Evolutionary conservation across 352 stramenopile species (phyloP).

Genomic region (Pseudoperonospora humuli): DNA sequence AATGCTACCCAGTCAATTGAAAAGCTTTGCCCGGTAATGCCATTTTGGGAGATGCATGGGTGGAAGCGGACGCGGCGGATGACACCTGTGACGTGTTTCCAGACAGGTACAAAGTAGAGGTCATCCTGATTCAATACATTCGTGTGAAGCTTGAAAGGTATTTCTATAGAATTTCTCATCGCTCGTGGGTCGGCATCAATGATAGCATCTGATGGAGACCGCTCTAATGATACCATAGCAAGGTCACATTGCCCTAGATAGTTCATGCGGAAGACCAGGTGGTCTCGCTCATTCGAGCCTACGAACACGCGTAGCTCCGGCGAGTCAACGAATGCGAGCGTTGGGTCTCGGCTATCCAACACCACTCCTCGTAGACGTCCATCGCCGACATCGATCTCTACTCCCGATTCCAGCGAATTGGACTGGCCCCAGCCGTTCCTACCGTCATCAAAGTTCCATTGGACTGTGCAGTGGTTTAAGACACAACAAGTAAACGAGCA

Average conservation of each 20-base stretch:
- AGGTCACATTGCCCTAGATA: slow-evolving; percentile 49
- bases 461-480: slow-evolving; percentile 50
- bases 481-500: neutral
- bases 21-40: slow-evolving; percentile 49
- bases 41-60: slow-evolving; percentile 29
- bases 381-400: too few relatives aligned
- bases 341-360: slow-evolving; percentile 25
- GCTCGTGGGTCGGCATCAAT: slow-evolving; percentile 21
- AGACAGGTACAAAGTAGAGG: slow-evolving; percentile 60
- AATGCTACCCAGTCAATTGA: slow-evolving; percentile 67
- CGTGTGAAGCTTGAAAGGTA: slow-evolving; percentile 46
- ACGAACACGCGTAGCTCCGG: slow-evolving; percentile 50
- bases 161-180: slow-evolving; percentile 41
- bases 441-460: slow-evolving; percentile 57
- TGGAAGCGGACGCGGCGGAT: slow-evolving; percentile 59
- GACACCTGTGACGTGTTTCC: slow-evolving; percentile 44
- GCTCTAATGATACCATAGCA: slow-evolving; percentile 46
- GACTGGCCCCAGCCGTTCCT: slow-evolving; percentile 49
- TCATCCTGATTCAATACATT: slow-evolving; percentile 31
- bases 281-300: slow-evolving; percentile 35
- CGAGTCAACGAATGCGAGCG: slow-evolving; percentile 48
- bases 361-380: slow-evolving; percentile 37
- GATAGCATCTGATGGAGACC: slow-evolving; percentile 20
- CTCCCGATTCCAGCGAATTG: slow-evolving; percentile 45
- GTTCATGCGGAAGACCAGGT: slow-evolving; percentile 56